A percentile compares a stretch with the other conserved stretches of the same genome.
Evolutionary conservation across 306 rosid genomes (phyloP).

Genomic region (Trifolium repens): DNA sequence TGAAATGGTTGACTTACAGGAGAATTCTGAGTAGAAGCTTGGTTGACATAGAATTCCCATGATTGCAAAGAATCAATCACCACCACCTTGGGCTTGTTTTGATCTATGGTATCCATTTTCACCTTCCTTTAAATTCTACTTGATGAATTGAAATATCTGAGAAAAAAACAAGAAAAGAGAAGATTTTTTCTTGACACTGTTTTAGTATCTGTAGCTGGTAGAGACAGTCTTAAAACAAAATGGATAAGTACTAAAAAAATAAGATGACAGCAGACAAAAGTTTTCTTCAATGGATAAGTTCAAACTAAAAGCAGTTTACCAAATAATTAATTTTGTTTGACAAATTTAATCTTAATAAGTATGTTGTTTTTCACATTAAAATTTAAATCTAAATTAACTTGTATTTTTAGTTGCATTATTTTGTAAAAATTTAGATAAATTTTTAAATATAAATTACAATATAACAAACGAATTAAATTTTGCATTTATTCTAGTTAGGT

Average conservation of each 20-base stretch:
- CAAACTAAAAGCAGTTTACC: too few relatives aligned
- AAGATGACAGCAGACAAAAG: slow-evolving; percentile 16
- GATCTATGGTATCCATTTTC: slow-evolving; percentile 52
- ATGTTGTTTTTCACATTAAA: too few relatives aligned
- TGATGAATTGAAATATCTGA: slow-evolving; percentile 7
- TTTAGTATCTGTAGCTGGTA: background rate
- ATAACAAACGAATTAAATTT: too few relatives aligned
- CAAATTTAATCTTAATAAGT: too few relatives aligned
- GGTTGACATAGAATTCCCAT: slow-evolving; percentile 62
- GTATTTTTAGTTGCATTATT: too few relatives aligned
- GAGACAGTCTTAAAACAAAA: background rate
- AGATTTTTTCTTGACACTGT: background rate
- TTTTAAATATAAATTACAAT: too few relatives aligned
- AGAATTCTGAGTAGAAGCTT: slow-evolving; percentile 62
- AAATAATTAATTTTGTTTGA: too few relatives aligned
- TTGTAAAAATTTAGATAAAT: too few relatives aligned
- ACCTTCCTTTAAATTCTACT: slow-evolving; percentile 29
- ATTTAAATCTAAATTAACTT: too few relatives aligned
- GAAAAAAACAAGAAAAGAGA: background rate
- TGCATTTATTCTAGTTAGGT: too few relatives aligned
- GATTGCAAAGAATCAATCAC: slow-evolving; percentile 71
- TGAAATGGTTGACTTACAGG: slow-evolving; percentile 54
- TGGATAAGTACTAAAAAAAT: background rate
- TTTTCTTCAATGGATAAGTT: slow-evolving; percentile 14
- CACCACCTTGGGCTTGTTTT: slow-evolving; percentile 55